A percentile compares a stretch with the other conserved stretches of the same genome.
These are phyloP conservation scores for Penicillium psychrofluorescens DNA, from an alignment of 495 filamentous ascomycete genomes.

Conservation along the genomic window DNA sequence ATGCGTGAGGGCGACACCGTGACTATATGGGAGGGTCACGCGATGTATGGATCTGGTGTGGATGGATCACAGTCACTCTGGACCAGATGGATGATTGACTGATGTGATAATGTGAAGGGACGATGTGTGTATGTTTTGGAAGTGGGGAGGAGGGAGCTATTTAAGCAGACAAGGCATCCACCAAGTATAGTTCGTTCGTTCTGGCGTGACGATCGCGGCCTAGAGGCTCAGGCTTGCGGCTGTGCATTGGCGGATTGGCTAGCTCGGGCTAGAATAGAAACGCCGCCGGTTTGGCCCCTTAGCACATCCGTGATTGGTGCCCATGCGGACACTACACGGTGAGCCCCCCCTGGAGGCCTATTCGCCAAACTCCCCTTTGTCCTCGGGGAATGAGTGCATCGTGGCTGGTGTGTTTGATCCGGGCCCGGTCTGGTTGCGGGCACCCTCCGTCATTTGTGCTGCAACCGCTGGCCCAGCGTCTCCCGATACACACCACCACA, in stretches of 20 bases:
- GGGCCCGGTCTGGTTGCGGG: too few species aligned
- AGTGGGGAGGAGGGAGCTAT: not conserved
- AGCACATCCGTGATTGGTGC: too few species aligned
- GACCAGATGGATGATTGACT: not conserved
- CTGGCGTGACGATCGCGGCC: not conserved
- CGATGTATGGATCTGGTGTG: conserved; percentile 3
- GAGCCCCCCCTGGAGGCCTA: too few species aligned
- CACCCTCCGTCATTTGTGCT: conserved; percentile 7
- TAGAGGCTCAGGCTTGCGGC: not conserved
- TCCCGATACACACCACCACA: conserved; percentile 9
- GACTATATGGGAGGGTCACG: conserved; percentile 19
- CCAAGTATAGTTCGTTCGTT: not conserved
- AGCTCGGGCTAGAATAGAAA: too few species aligned
- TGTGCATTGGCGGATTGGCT: too few species aligned
- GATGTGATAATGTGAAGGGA: not conserved
- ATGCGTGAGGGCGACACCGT: conserved; percentile 28
- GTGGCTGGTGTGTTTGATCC: not conserved
- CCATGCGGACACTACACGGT: too few species aligned
- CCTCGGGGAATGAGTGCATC: not conserved
- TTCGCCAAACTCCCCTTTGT: too few species aligned
- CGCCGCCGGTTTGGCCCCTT: too few species aligned
- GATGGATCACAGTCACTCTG: not conserved
- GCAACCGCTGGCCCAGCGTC: conserved; percentile 14
- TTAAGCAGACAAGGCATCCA: not conserved
- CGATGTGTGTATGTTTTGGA: not conserved